phyloP scores from a whole-genome alignment of 805 yeast species.

The Ogataea sp. region DNA sequence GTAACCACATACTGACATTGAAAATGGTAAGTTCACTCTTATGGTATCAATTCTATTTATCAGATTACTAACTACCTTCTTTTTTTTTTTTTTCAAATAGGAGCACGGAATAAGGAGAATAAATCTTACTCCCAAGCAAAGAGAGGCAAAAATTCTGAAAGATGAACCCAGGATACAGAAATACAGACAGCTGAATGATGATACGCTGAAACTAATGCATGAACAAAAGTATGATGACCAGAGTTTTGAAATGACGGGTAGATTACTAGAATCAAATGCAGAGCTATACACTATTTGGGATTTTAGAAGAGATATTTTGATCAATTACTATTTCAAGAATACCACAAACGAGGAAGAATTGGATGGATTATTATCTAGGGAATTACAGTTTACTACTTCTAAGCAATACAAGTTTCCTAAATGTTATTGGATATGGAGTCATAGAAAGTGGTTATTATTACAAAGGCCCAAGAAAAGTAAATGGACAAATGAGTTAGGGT shows the following conservation, averaged over 20 bases:
- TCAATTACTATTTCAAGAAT: conserved; percentile 19
- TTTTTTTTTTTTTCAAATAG: neutral
- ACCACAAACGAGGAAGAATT: conserved; percentile 14
- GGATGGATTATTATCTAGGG: conserved; percentile 27
- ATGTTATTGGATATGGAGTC: conserved; percentile 96
- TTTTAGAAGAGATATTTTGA: conserved; percentile 66
- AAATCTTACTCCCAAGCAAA: conserved; percentile 48
- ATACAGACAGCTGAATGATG: conserved; percentile 40
- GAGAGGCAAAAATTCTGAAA: conserved; percentile 37
- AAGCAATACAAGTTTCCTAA: conserved; percentile 68
- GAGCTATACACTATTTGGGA: conserved; percentile 91
- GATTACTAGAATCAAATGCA: conserved; percentile 60
- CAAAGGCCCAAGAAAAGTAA: conserved; percentile 34
- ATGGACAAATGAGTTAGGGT: conserved; percentile 64
- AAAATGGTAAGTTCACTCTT: too few relatives aligned
- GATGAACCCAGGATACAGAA: conserved; percentile 55
- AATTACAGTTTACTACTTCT: conserved; percentile 50
- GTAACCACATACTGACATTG: too few relatives aligned
- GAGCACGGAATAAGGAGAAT: conserved; percentile 68
- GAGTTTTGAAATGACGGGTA: conserved; percentile 46
- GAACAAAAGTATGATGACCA: conserved; percentile 23
- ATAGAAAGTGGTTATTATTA: conserved; percentile 74
- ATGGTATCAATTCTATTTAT: neutral
- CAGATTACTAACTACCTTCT: neutral
- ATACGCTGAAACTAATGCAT: conserved; percentile 31